Evolutionary conservation across 2,329 filamentous ascomycete genomes (phyloP).

Genomic region (Ciborinia camelliae): DNA sequence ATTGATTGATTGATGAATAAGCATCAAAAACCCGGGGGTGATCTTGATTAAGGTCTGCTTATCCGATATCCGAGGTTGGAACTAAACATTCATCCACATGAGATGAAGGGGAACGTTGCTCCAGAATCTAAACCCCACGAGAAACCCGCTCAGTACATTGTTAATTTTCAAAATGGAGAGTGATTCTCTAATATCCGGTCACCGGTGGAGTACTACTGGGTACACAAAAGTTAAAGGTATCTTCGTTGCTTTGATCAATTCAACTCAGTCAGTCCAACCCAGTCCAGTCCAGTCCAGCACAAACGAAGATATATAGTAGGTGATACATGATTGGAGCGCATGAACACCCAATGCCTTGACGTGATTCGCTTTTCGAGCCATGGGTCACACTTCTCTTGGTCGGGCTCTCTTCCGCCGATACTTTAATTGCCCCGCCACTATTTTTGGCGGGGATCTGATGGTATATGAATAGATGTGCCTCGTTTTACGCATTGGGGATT

Average conservation of each 20-base stretch:
- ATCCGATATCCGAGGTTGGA: constrained; percentile 8
- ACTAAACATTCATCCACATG: not conserved
- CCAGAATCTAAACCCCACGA: constrained; percentile 6
- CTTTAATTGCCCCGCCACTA: constrained; percentile 12
- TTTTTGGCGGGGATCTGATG: constrained; percentile 9
- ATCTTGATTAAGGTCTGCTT: not conserved
- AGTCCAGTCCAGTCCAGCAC: too few species aligned
- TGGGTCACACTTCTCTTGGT: constrained; percentile 5
- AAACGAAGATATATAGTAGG: not conserved
- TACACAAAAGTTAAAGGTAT: not conserved
- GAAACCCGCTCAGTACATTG: not conserved
- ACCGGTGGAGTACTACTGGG: not conserved
- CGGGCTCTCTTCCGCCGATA: constrained; percentile 22
- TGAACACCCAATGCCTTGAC: constrained; percentile 9
- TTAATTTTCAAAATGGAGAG: not conserved
- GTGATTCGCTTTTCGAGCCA: not conserved
- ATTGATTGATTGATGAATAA: not conserved
- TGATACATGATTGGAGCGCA: constrained; percentile 21
- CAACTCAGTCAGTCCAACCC: not conserved
- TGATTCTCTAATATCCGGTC: not conserved
- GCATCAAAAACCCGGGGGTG: not conserved
- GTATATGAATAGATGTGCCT: constrained; percentile 1
- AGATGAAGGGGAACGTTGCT: not conserved
- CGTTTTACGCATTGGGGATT: not conserved
- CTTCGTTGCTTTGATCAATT: not conserved